phyloP scores from a whole-genome alignment of 306 rosid genomes.

The Mimosa pudica region DNA sequence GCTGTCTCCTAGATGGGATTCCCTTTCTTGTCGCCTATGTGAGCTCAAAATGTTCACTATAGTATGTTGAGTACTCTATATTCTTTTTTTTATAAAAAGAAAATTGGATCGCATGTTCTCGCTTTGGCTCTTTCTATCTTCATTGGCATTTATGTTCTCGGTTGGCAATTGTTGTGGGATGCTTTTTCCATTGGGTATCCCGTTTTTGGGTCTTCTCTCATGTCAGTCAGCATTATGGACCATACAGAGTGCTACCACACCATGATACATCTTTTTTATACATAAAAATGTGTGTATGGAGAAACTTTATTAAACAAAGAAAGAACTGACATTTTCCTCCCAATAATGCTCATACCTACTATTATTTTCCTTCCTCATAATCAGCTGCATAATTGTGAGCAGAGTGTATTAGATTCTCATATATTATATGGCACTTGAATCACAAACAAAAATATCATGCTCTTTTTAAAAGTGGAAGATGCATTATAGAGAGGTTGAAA shows the following conservation, averaged over 20 bases:
- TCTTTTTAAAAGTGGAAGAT: not conserved
- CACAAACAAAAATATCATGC: constrained; percentile 3
- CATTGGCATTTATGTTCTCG: not conserved
- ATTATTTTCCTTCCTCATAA: not conserved
- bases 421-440: not conserved
- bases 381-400: not conserved
- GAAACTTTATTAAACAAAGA: too few species aligned
- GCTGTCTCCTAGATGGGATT: constrained; percentile 42
- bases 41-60: constrained; percentile 7
- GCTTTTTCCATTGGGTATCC: not conserved
- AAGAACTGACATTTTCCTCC: not conserved
- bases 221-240: not conserved
- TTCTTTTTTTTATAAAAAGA: not conserved
- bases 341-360: not conserved
- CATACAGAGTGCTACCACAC: constrained; percentile 24
- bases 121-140: constrained; percentile 17
- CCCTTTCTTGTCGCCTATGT: constrained; percentile 8
- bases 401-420: not conserved
- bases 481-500: not conserved
- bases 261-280: not conserved
- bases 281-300: too few species aligned
- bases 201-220: not conserved
- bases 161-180: not conserved
- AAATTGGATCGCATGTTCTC: constrained; percentile 1
- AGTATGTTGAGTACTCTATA: not conserved